A percentile compares a stretch with the other conserved stretches of the same genome.
phyloP scores from a whole-genome alignment of 805 yeast species.

The Candida maltosa region DNA sequence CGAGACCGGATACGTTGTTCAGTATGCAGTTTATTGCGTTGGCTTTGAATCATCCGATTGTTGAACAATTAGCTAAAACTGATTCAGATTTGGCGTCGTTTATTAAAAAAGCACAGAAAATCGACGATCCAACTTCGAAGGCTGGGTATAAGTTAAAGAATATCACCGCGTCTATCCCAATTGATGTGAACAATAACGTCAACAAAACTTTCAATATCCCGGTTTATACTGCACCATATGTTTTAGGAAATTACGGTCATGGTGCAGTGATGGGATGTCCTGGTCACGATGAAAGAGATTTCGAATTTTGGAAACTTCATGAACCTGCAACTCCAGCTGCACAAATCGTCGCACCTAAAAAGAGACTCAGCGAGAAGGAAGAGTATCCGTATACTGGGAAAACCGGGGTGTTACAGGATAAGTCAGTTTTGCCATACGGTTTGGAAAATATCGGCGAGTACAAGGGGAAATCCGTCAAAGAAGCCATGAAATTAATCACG shows the following conservation, averaged over 20 bases:
- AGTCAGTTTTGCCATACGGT: slow-evolving; percentile 23
- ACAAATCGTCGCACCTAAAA: slow-evolving; percentile 44
- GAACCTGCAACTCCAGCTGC: slow-evolving; percentile 42
- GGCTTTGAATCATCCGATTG: slow-evolving; percentile 67
- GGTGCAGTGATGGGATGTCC: slow-evolving; percentile 99
- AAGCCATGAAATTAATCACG: slow-evolving; percentile 51
- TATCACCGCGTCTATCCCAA: slow-evolving; percentile 56
- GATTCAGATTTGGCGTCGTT: slow-evolving; percentile 46
- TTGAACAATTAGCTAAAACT: slow-evolving; percentile 28
- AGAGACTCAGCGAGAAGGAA: slow-evolving; percentile 21
- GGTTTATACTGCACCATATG: slow-evolving; percentile 88
- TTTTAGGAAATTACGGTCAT: slow-evolving; percentile 74
- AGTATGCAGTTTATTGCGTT: slow-evolving; percentile 83
- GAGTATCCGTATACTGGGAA: slow-evolving; percentile 46
- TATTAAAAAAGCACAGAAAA: slow-evolving; percentile 52
- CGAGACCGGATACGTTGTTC: slow-evolving; percentile 84
- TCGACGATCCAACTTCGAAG: slow-evolving; percentile 29
- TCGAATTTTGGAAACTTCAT: slow-evolving; percentile 71
- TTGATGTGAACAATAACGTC: slow-evolving; percentile 31
- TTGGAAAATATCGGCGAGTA: slow-evolving; percentile 30
- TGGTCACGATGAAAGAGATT: slow-evolving; percentile 85
- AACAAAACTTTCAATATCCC: slow-evolving; percentile 45
- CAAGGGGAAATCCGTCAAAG: slow-evolving; percentile 44
- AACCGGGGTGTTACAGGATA: slow-evolving; percentile 37
- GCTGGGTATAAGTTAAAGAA: slow-evolving; percentile 55